Percentiles rank a stretch among this genome's conserved stretches.
phyloP scores from a whole-genome alignment of 1,284 basidiomycete genomes.

The Cerioporus squamosus region DNA sequence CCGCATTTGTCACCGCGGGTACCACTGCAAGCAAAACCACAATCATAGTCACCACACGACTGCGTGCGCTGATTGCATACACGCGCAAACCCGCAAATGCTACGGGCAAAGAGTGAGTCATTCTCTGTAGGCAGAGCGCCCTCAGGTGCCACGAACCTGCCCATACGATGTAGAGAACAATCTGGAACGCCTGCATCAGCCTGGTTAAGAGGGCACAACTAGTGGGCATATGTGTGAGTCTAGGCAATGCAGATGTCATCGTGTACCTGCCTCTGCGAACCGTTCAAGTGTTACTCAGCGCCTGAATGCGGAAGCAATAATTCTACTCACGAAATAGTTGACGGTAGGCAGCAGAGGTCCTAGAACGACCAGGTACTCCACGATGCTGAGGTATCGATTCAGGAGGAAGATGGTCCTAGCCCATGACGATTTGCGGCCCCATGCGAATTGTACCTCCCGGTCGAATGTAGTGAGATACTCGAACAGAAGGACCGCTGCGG shows the following conservation, averaged over 20 bases:
- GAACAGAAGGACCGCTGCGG: constrained; percentile 15
- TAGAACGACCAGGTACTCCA: constrained; percentile 13
- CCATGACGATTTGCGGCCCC: constrained; percentile 16
- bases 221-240: no score
- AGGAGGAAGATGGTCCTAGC: constrained; percentile 15
- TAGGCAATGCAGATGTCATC: not conserved
- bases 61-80: constrained; percentile 17
- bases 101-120: not conserved
- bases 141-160: constrained; percentile 10
- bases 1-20: constrained; percentile 15
- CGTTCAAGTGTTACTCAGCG: not conserved
- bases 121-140: no score
- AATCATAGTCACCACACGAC: constrained; percentile 1
- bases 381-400: constrained; percentile 17
- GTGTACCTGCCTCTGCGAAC: constrained; percentile 10
- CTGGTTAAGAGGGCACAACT: constrained; percentile 4
- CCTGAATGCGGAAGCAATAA: not conserved
- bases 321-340: constrained; percentile 8
- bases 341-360: constrained; percentile 13
- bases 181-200: constrained; percentile 1
- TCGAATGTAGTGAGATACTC: constrained; percentile 18
- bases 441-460: constrained; percentile 21
- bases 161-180: constrained; percentile 16
- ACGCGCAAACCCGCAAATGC: constrained; percentile 20
- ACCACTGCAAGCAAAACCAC: constrained; percentile 18